Percentiles rank a stretch among this genome's conserved stretches.
Conservation (phyloP, 805 yeast species). For the Candida coleopterorum region DNA sequence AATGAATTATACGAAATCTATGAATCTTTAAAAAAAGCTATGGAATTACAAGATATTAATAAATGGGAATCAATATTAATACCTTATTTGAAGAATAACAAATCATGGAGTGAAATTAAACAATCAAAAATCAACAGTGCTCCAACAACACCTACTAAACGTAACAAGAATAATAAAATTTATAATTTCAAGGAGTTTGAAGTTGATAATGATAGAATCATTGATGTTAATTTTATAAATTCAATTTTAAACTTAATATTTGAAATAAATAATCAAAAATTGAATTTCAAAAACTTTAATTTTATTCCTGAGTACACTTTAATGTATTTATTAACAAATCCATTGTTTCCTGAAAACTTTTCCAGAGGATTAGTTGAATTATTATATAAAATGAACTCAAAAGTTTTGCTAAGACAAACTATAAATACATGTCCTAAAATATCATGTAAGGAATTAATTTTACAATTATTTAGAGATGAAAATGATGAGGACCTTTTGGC, state of each 20-base stretch:
- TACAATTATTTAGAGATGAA: constrained; percentile 47
- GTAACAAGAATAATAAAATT: constrained; percentile 9
- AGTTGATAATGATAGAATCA: constrained; percentile 59
- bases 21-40: constrained; percentile 17
- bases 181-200: constrained; percentile 46
- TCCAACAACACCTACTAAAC: constrained; percentile 1
- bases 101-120: constrained; percentile 20
- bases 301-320: constrained; percentile 55
- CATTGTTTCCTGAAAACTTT: constrained; percentile 65
- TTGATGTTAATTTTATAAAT: constrained; percentile 54
- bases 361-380: constrained; percentile 54
- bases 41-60: constrained; percentile 15
- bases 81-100: constrained; percentile 26
- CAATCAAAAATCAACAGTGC: constrained; percentile 9
- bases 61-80: constrained; percentile 25
- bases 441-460: constrained; percentile 57
- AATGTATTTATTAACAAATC: constrained; percentile 79
- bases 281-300: constrained; percentile 20
- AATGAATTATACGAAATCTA: constrained; percentile 19
- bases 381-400: constrained; percentile 35
- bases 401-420: constrained; percentile 74
- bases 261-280: constrained; percentile 12
- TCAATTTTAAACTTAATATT: constrained; percentile 42
- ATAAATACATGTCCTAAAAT: constrained; percentile 73
- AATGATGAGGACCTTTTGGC: constrained; percentile 56